Percentiles rank a stretch among this genome's conserved stretches.
phyloP scores from a whole-genome alignment of 345 rosid species.

The Pistacia atlantica region DNA sequence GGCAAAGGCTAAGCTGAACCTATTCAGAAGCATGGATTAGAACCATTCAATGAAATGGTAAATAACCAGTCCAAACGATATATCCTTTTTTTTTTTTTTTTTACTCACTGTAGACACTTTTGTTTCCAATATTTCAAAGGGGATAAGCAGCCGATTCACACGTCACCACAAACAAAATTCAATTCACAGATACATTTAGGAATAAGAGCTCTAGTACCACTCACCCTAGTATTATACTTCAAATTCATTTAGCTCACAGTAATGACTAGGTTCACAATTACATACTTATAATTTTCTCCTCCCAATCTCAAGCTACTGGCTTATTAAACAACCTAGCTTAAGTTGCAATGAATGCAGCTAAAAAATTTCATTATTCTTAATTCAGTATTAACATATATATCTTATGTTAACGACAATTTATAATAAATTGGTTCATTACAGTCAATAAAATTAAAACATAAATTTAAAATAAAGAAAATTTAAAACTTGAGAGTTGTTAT shows the following conservation, averaged over 20 bases:
- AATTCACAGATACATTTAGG: background rate
- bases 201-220: background rate
- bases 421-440: too few relatives aligned
- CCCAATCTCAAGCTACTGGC: background rate
- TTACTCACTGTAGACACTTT: background rate
- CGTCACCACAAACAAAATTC: background rate
- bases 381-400: too few relatives aligned
- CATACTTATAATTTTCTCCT: background rate
- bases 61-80: background rate
- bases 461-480: too few relatives aligned
- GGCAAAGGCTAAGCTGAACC: too few relatives aligned
- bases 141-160: background rate
- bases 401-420: too few relatives aligned
- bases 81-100: background rate
- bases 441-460: too few relatives aligned
- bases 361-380: too few relatives aligned
- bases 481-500: too few relatives aligned
- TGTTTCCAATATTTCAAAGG: background rate
- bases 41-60: background rate
- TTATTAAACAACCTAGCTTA: too few relatives aligned
- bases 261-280: background rate
- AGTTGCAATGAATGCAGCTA: too few relatives aligned
- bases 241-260: background rate
- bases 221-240: background rate
- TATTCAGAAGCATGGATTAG: background rate